These are phyloP conservation scores for Achlya hypogyna DNA, from an alignment of 352 stramenopile species.

Conservation along the genomic window DNA sequence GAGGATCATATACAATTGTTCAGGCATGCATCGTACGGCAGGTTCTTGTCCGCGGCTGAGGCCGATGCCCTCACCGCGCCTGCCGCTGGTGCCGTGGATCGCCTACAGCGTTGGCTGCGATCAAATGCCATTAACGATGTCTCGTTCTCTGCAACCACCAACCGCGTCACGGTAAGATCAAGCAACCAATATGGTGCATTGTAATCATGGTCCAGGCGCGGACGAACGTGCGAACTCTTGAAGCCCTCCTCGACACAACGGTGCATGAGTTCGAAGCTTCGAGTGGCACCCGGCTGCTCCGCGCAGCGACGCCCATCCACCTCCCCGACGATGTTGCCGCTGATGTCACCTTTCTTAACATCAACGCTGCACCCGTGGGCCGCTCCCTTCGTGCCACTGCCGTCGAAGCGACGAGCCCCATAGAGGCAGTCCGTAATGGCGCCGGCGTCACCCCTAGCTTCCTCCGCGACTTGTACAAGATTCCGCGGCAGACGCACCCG, in stretches of 20 bases:
- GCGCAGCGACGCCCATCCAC: constrained; percentile 29
- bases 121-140: background rate
- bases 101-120: background rate
- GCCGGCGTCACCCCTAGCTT: constrained; percentile 27
- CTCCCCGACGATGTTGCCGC: constrained; percentile 31
- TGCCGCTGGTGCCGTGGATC: background rate
- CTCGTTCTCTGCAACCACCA: constrained; percentile 7
- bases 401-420: background rate
- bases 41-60: background rate
- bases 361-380: constrained; percentile 23
- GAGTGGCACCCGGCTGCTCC: constrained; percentile 30
- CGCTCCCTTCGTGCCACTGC: constrained; percentile 21
- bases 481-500: constrained; percentile 52
- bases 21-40: constrained; percentile 1
- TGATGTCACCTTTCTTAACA: constrained; percentile 39
- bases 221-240: constrained; percentile 32
- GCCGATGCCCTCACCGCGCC: constrained; percentile 4
- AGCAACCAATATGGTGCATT: too few species aligned
- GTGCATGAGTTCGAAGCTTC: constrained; percentile 41
- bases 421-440: background rate
- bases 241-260: constrained; percentile 42
- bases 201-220: constrained; percentile 28
- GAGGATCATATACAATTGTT: background rate
- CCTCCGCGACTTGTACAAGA: constrained; percentile 53
- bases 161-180: constrained; percentile 8